phyloP scores from a whole-genome alignment of 257 asterid species.

The Primulina eburnea region DNA sequence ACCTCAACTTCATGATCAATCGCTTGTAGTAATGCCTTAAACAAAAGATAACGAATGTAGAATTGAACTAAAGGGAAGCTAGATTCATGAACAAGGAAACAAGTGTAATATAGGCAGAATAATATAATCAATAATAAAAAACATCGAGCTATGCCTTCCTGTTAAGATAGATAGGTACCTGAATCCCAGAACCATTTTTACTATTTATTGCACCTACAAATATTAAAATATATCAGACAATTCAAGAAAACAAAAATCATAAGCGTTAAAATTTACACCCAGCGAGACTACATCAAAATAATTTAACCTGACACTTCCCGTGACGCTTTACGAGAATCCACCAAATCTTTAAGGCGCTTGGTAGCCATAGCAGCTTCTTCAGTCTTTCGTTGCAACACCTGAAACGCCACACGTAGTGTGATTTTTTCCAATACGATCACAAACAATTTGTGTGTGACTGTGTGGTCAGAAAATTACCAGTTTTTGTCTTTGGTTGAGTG shows the following conservation, averaged over 20 bases:
- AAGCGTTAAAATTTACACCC: neutral
- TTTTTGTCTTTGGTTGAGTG: slow-evolving; percentile 97
- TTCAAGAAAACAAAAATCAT: slow-evolving; percentile 14
- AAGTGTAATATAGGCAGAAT: neutral
- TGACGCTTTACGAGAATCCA: slow-evolving; percentile 81
- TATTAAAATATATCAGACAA: slow-evolving; percentile 14
- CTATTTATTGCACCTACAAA: slow-evolving; percentile 45
- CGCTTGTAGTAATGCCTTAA: slow-evolving; percentile 65
- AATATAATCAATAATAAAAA: neutral
- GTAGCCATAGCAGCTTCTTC: slow-evolving; percentile 97
- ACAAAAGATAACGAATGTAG: slow-evolving; percentile 21
- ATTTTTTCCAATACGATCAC: slow-evolving; percentile 8
- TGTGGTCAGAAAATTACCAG: slow-evolving; percentile 46
- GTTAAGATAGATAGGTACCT: slow-evolving; percentile 45
- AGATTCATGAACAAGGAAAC: slow-evolving; percentile 10
- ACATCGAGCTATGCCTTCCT: slow-evolving; percentile 5
- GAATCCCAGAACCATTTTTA: slow-evolving; percentile 64
- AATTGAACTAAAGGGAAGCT: neutral
- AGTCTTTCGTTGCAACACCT: slow-evolving; percentile 93
- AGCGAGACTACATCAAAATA: neutral
- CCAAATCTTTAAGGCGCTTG: slow-evolving; percentile 85
- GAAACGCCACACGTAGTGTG: slow-evolving; percentile 15
- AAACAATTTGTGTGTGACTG: slow-evolving; percentile 2
- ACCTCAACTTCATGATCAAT: slow-evolving; percentile 98
- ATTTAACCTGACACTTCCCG: slow-evolving; percentile 64